Evolutionary conservation across 352 stramenopile genomes (phyloP).

Genomic region (Phytophthora multivora): DNA sequence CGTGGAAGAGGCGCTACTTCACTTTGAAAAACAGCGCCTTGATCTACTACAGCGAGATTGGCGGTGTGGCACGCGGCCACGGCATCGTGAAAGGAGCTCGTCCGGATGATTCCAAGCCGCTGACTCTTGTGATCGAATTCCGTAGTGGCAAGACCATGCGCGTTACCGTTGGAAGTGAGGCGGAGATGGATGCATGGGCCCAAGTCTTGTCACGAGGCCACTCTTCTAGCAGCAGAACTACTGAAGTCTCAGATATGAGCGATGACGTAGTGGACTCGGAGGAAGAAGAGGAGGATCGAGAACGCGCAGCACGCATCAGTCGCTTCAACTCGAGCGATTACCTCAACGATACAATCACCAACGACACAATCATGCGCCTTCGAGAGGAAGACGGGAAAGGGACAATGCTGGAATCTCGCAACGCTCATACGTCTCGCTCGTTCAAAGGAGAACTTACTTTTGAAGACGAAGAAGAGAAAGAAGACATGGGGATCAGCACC

Average conservation of each 20-base stretch:
- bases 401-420: slow-evolving; percentile 31
- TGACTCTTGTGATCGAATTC: slow-evolving; percentile 56
- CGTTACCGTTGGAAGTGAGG: slow-evolving; percentile 30
- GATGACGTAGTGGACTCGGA: slow-evolving; percentile 30
- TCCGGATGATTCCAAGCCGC: slow-evolving; percentile 52
- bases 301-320: slow-evolving; percentile 17
- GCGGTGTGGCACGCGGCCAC: slow-evolving; percentile 62
- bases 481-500: slow-evolving; percentile 32
- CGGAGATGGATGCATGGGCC: slow-evolving; percentile 55
- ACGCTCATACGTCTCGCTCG: slow-evolving; percentile 20
- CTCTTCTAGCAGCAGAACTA: slow-evolving; percentile 22
- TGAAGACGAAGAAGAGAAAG: slow-evolving; percentile 41
- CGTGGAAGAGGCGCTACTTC: slow-evolving; percentile 80
- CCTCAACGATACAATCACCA: slow-evolving; percentile 76
- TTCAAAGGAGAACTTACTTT: slow-evolving; percentile 74
- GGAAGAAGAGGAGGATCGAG: slow-evolving; percentile 22
- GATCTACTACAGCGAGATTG: slow-evolving; percentile 75
- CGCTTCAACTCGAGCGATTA: slow-evolving; percentile 67
- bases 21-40: slow-evolving; percentile 70
- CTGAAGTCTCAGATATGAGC: slow-evolving; percentile 22
- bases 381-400: slow-evolving; percentile 38
- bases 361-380: slow-evolving; percentile 73
- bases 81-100: slow-evolving; percentile 51
- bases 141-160: slow-evolving; percentile 40
- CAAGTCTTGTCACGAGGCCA: slow-evolving; percentile 39